These are phyloP conservation scores for Hypoxylon sp. DNA, from an alignment of 2,329 filamentous ascomycete genomes.

Conservation along the genomic window DNA sequence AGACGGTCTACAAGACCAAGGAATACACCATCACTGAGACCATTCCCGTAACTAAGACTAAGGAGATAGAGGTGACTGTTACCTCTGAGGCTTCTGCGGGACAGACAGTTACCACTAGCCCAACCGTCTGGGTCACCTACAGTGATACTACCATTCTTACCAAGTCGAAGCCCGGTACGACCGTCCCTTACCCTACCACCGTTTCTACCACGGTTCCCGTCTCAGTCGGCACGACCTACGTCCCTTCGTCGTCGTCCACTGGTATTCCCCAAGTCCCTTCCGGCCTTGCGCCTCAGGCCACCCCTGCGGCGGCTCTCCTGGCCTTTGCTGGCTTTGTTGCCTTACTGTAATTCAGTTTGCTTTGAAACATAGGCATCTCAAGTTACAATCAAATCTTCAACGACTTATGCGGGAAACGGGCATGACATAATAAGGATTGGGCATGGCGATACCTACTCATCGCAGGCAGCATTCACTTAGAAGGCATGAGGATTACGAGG, in stretches of 20 bases:
- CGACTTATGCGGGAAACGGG: not conserved
- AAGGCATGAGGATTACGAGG: slow-evolving; percentile 21
- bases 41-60: slow-evolving; percentile 59
- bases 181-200: slow-evolving; percentile 45
- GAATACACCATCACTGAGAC: slow-evolving; percentile 58
- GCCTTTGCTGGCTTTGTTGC: slow-evolving; percentile 50
- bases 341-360: slow-evolving; percentile 43
- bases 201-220: slow-evolving; percentile 27
- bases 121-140: slow-evolving; percentile 53
- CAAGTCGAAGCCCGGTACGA: slow-evolving; percentile 47
- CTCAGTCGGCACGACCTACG: slow-evolving; percentile 42
- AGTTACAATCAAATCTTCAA: not conserved
- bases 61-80: slow-evolving; percentile 59
- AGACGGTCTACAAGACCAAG: slow-evolving; percentile 58
- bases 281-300: slow-evolving; percentile 43
- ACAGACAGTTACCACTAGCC: slow-evolving; percentile 56
- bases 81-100: slow-evolving; percentile 55
- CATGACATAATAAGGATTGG: slow-evolving; percentile 7
- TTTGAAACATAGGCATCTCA: slow-evolving; percentile 23
- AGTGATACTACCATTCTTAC: slow-evolving; percentile 55
- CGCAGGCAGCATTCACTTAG: slow-evolving; percentile 27
- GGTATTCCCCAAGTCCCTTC: slow-evolving; percentile 31
- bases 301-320: slow-evolving; percentile 48
- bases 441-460: slow-evolving; percentile 13
- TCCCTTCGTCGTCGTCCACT: slow-evolving; percentile 25